Evolutionary conservation across 495 filamentous ascomycete species (phyloP), one percentile per base, ranked within the genome.

Genomic region (Talaromyces ruber): DNA sequence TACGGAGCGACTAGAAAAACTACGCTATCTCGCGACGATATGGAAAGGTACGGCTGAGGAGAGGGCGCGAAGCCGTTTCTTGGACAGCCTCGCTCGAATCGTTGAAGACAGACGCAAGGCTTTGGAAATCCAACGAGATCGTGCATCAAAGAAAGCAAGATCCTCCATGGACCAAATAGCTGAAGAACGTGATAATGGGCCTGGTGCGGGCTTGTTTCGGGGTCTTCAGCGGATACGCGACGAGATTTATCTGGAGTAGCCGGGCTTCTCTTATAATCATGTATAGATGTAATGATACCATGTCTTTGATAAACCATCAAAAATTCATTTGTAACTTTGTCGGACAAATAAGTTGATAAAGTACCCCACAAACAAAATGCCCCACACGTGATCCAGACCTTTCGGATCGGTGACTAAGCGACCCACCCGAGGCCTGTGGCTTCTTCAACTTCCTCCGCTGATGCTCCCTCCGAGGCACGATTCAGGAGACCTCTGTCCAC

Each of bases 31-130:
- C 64, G 82, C 83, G 14, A 72, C 73, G 12, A 86, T 98, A n/a
- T 98, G 95, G 90, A 92, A 90, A 68, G 92, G 92, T 1, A 96
- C 95, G 18, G 88, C 89, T 0, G 94, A 98, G 79, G 94, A 96
- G 65, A 93, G 88, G 69, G 92, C 91, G 28, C 79, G 95, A 63
- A 74, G 76, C 11, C 88, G 84, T 60, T 91, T 97, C 69, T 86
- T 98, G 55, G 92, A 97, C 62, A 80, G 83, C 57, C 68, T 98
- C 61, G 85, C 84, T 39, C 78, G 76, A 70, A 73, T 82, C 45
- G 81, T 86, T 52, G 81, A 83, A 22, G 82, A 83, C 59, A 74
- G 72, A 79, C 81, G 79, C 60, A 76, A 81, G 63, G 80, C 80
- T 39, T 68, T 81, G 68, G 85, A 88, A 56, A 70, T 82, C 52